Base-by-base conservation (phyloP, 768 basidiomycete species). In the Ephemerocybe angulata region DNA sequence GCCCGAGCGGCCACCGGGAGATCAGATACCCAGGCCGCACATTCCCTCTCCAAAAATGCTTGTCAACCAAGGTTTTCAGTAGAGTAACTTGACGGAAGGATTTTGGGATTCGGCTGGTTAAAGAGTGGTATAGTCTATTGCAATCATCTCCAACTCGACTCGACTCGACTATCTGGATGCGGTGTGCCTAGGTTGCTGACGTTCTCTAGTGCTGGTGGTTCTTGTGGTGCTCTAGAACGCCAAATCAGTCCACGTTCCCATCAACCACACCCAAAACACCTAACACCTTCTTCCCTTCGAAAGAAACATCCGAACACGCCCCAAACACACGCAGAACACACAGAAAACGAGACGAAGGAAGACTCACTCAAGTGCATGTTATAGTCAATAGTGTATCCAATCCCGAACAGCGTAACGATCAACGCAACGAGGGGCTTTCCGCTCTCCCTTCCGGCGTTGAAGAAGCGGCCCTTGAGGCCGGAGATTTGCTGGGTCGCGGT, bases 381-480 rank as follows among this genome's bases (percentile, higher is more conserved):
- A 69, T 93, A 93, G 74, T 93, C 92, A 60, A 93, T 73, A 63
- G 89, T 89, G 72, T 94, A 95, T 25, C 91, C 87, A 63, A 93
- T 75, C 52, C 76, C 78, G 70, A 93, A 89, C 28, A 94, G 67
- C 30, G 78, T 81, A 42, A 81, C 72, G 60, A 92, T 83, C 58
- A 82, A 73, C 61, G 72, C 80, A 50, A 84, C 81, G 38, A 90
- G 64, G 21, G 90, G 90, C 41, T 74, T 78, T 24, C 81, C 87
- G 1, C 85, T 87, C 37, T 92, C 94, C 70, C 92, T 96, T 73
- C 85, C 84, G 59, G 92, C 94, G 61, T 80, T 84, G 72, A 94
- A 93, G 74, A 78, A 91, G 42, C 86, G 78, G n/a, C 72, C 89
- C 71, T 90, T 89, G 65, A 96, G 76, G 21, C 93, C 90, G 52